phyloP scores from a whole-genome alignment of 2,329 filamentous ascomycete species.

The Byssothecium circinans region DNA sequence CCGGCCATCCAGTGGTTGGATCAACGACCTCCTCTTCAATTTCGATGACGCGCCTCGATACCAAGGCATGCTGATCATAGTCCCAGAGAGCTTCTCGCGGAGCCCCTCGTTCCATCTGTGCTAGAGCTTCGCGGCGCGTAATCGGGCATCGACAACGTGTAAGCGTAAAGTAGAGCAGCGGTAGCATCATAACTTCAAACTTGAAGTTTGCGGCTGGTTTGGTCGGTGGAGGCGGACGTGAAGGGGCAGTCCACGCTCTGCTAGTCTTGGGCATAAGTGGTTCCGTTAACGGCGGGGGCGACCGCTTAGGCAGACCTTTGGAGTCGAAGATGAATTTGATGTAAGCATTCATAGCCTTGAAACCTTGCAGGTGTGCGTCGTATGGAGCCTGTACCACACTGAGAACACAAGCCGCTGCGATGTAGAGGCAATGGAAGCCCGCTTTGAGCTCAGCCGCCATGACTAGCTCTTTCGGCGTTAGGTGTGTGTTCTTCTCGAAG shows the following conservation, averaged over 20 bases:
- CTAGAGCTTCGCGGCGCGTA: conserved; percentile 20
- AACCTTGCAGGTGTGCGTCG: not conserved
- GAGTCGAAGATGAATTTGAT: conserved; percentile 13
- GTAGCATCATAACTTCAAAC: conserved; percentile 15
- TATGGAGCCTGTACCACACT: conserved; percentile 1
- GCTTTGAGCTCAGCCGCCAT: conserved; percentile 5
- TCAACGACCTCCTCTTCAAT: conserved; percentile 26
- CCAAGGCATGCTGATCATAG: conserved; percentile 14
- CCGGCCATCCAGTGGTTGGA: conserved; percentile 19
- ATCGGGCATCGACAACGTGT: conserved; percentile 19
- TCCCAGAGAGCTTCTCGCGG: conserved; percentile 27
- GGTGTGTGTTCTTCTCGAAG: conserved; percentile 2
- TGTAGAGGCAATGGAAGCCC: not conserved
- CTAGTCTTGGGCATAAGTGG: not conserved
- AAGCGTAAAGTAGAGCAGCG: conserved; percentile 12
- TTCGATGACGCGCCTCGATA: conserved; percentile 21
- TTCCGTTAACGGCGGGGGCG: not conserved
- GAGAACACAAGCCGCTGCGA: not conserved
- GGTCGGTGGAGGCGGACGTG: not conserved
- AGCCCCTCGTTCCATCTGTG: conserved; percentile 13
- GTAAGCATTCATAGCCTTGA: conserved; percentile 7
- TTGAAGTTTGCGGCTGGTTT: conserved; percentile 11
- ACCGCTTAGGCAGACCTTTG: not conserved
- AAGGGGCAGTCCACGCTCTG: not conserved
- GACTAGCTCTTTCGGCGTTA: conserved; percentile 7